These are phyloP conservation scores for Kewa caespitosa DNA, from an alignment of 179 eudicot genomes.

Conservation along the genomic window DNA sequence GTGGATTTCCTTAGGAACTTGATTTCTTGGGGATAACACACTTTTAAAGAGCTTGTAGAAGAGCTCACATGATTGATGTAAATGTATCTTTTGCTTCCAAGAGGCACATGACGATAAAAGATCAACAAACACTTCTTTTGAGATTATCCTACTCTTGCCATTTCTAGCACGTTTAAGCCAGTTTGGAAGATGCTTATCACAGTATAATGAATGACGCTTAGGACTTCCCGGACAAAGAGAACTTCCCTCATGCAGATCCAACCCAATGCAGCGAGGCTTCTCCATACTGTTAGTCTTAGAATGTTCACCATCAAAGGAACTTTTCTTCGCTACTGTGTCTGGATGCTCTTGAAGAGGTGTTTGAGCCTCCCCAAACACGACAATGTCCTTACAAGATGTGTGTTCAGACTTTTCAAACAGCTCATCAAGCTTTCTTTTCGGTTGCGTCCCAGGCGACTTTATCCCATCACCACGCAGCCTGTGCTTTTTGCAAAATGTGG, in stretches of 20 bases:
- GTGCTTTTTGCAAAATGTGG: slow-evolving; percentile 86
- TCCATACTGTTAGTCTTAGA: slow-evolving; percentile 32
- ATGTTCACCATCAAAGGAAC: slow-evolving; percentile 23
- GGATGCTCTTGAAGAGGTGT: slow-evolving; percentile 46
- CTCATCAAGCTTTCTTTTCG: slow-evolving; percentile 61
- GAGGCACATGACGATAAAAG: slow-evolving; percentile 65
- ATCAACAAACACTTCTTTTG: slow-evolving; percentile 86
- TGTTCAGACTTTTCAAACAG: slow-evolving; percentile 30
- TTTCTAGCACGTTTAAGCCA: slow-evolving; percentile 99
- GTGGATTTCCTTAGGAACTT: slow-evolving; percentile 83
- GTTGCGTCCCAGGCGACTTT: slow-evolving; percentile 37
- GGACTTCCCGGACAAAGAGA: slow-evolving; percentile 64
- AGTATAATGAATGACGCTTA: slow-evolving; percentile 65
- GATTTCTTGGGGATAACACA: slow-evolving; percentile 70
- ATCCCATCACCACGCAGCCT: slow-evolving; percentile 43
- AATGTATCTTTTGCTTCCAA: slow-evolving; percentile 57
- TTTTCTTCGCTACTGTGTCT: slow-evolving; percentile 35
- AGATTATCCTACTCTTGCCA: slow-evolving; percentile 89
- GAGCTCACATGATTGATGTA: slow-evolving; percentile 93
- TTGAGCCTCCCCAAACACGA: slow-evolving; percentile 37
- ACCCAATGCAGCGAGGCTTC: slow-evolving; percentile 59
- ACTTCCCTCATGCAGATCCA: slow-evolving; percentile 40
- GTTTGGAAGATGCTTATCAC: slow-evolving; percentile 90
- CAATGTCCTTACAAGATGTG: slow-evolving; percentile 39
- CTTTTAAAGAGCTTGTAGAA: slow-evolving; percentile 85